Percentiles rank a stretch among this genome's conserved stretches.
Evolutionary conservation across 2,329 filamentous ascomycete species (phyloP).

Genomic region (Hymenoscyphus linearis): DNA sequence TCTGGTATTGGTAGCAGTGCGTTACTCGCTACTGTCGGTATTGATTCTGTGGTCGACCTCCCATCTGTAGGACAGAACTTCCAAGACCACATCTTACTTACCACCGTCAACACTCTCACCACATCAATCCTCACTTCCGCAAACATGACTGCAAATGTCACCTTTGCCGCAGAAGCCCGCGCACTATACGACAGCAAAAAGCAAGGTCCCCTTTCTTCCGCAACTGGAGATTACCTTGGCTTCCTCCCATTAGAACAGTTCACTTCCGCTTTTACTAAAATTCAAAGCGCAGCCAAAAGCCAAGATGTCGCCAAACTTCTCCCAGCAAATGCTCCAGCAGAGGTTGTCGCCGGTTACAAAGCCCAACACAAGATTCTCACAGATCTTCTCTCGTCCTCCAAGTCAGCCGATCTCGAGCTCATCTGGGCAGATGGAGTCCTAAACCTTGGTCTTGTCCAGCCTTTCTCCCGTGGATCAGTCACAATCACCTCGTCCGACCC

Average conservation of each 20-base stretch:
- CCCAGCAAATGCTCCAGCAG: constrained; percentile 1
- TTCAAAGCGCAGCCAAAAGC: background rate
- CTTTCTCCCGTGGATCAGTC: constrained; percentile 33
- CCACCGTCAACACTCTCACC: background rate
- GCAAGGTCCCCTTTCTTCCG: background rate
- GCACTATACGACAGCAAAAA: background rate
- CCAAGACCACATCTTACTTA: constrained; percentile 21
- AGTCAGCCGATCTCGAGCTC: constrained; percentile 4
- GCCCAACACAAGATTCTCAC: constrained; percentile 8
- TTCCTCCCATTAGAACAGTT: constrained; percentile 5
- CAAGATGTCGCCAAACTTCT: constrained; percentile 3
- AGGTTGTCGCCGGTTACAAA: constrained; percentile 8
- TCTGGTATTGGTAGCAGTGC: constrained; percentile 27
- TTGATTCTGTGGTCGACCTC: constrained; percentile 32
- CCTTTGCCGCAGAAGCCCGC: background rate
- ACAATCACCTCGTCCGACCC: constrained; percentile 26
- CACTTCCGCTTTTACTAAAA: background rate
- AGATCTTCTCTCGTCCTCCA: background rate
- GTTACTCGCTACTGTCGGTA: constrained; percentile 28
- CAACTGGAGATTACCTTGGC: constrained; percentile 1
- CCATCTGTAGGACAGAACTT: constrained; percentile 37
- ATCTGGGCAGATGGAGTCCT: constrained; percentile 1
- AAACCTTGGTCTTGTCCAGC: background rate
- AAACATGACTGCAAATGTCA: background rate
- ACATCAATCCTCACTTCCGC: background rate